Percentiles rank a stretch among this genome's conserved stretches.
These are phyloP conservation scores for Wickerhamomyces mucosus DNA, from an alignment of 805 yeast genomes.

Conservation along the genomic window DNA sequence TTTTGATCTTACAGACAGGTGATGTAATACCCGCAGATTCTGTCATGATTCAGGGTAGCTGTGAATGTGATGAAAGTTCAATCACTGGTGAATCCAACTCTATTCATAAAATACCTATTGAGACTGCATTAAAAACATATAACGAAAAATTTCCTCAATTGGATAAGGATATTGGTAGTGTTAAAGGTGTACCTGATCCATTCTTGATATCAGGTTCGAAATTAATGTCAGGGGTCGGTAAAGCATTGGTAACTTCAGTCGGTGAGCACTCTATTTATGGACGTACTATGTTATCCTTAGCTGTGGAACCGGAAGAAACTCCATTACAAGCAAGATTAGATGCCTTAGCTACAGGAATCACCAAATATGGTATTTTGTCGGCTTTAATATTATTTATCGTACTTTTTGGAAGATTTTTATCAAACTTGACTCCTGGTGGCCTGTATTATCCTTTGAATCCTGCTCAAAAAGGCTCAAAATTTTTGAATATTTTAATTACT, in stretches of 20 bases:
- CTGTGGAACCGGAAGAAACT: conserved; percentile 71
- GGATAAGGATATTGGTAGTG: conserved; percentile 27
- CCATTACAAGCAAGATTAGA: conserved; percentile 82
- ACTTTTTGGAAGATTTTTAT: conserved; percentile 65
- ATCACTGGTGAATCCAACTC: conserved; percentile 92
- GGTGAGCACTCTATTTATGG: conserved; percentile 90
- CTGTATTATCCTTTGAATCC: conserved; percentile 35
- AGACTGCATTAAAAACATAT: conserved; percentile 24
- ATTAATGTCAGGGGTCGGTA: conserved; percentile 77
- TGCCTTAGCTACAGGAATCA: conserved; percentile 82
- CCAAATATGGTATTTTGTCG: conserved; percentile 86
- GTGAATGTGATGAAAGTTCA: conserved; percentile 87
- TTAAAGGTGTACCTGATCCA: conserved; percentile 52
- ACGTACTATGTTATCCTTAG: conserved; percentile 74
- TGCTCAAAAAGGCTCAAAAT: conserved; percentile 75
- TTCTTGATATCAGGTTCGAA: conserved; percentile 88
- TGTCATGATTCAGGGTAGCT: conserved; percentile 58
- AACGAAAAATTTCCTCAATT: conserved; percentile 16
- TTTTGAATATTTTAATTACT: conserved; percentile 78
- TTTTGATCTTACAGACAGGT: conserved; percentile 80
- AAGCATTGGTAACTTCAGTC: conserved; percentile 80
- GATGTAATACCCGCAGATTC: conserved; percentile 90
- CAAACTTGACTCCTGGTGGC: conserved; percentile 46
- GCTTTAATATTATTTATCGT: conserved; percentile 76
- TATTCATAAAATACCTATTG: conserved; percentile 56